phyloP scores from a whole-genome alignment of 2,329 filamentous ascomycete genomes.

The Talaromyces sp. region DNA sequence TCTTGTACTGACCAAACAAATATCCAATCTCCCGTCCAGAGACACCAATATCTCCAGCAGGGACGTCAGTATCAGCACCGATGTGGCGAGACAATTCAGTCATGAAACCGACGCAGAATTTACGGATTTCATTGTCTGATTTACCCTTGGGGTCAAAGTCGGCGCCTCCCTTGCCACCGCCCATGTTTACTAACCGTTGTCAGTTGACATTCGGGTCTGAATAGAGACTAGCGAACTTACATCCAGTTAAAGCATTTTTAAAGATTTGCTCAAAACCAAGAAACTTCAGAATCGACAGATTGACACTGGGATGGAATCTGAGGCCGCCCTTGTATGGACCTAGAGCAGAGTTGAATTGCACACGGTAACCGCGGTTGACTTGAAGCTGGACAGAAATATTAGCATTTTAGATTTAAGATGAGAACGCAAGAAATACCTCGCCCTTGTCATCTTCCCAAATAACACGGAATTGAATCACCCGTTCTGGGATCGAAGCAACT shows the following conservation, averaged over 20 bases:
- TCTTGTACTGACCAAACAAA: slow-evolving; percentile 91
- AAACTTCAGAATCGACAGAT: slow-evolving; percentile 79
- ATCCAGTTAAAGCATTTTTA: slow-evolving; percentile 96
- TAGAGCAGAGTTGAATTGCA: slow-evolving; percentile 97
- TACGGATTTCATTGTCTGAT: slow-evolving; percentile 92
- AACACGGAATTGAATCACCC: slow-evolving; percentile 94
- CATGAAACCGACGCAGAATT: slow-evolving; percentile 97
- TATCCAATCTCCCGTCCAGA: slow-evolving; percentile 87
- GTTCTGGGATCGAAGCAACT: slow-evolving; percentile 86
- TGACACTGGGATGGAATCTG: slow-evolving; percentile 77
- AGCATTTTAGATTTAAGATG: too few relatives aligned
- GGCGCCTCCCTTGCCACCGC: slow-evolving; percentile 93
- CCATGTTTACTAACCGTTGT: slow-evolving; percentile 67
- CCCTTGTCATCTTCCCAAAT: slow-evolving; percentile 95
- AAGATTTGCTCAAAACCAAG: slow-evolving; percentile 99
- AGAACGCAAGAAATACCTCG: slow-evolving; percentile 28
- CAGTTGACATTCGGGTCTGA: background rate
- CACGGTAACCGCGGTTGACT: slow-evolving; percentile 91
- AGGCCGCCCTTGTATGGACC: slow-evolving; percentile 98
- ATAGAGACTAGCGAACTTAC: slow-evolving; percentile 52
- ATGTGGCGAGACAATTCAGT: slow-evolving; percentile 92
- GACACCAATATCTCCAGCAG: slow-evolving; percentile 95
- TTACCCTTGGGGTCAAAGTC: slow-evolving; percentile 99
- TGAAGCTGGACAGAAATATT: slow-evolving; percentile 52
- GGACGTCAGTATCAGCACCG: slow-evolving; percentile 90